Percentiles rank a stretch among this genome's conserved stretches.
Conservation (phyloP, 2,329 filamentous ascomycete genomes). For the Diaporthe caulivora region DNA sequence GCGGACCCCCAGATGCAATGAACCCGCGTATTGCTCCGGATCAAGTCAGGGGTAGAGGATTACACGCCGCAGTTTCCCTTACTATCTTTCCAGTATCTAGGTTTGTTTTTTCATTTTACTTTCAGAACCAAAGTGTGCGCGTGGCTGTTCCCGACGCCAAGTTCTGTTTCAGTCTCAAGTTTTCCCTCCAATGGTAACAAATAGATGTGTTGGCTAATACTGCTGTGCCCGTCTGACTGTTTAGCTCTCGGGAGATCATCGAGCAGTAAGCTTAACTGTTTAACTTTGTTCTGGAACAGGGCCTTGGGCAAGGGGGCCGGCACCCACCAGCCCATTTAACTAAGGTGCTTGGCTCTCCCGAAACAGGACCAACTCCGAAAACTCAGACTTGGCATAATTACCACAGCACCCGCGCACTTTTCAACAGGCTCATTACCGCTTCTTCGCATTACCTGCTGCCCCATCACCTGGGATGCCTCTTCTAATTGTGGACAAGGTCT, state of each 20-base stretch:
- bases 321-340: constrained; percentile 25
- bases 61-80: background rate
- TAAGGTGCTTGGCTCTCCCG: constrained; percentile 28
- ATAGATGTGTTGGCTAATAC: too few relatives aligned
- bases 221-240: background rate
- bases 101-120: background rate
- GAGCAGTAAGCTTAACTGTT: constrained; percentile 21
- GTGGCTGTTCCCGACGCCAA: background rate
- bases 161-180: constrained; percentile 12
- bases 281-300: background rate
- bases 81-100: background rate
- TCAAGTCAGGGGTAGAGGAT: background rate
- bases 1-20: background rate
- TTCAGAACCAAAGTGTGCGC: background rate
- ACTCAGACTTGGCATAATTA: constrained; percentile 28
- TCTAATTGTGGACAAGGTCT: background rate
- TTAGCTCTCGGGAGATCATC: constrained; percentile 29
- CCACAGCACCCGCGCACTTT: background rate
- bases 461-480: background rate
- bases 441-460: background rate
- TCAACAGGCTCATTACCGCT: constrained; percentile 15
- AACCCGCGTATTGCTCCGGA: constrained; percentile 9
- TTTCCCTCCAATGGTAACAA: constrained; percentile 17
- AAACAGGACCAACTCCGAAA: constrained; percentile 7
- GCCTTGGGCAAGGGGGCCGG: background rate